Base-by-base conservation (phyloP, 345 rosid genomes). In the Xanthoceras sorbifolium region DNA sequence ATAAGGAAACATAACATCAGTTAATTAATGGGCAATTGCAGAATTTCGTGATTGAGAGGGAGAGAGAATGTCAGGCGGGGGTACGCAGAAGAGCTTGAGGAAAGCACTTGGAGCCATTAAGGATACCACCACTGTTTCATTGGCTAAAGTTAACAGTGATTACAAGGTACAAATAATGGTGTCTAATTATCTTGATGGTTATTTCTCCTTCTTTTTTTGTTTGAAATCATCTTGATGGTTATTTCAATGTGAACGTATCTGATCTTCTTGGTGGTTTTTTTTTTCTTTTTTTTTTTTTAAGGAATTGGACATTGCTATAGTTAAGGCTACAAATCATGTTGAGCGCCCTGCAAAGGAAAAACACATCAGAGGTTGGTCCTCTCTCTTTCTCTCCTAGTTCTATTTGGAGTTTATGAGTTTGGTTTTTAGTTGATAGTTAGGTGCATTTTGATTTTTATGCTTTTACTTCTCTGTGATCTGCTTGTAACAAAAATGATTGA, bases 221-320 rank as follows among this genome's bases (percentile, higher is more conserved):
- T n/a, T n/a, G n/a, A n/a, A 25, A 6, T 36, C 6, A 0, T 67
- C 9, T 34, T 40, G 22, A 25, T 28, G 25, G 28, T 70, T 28
- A 14, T 68, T 68, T 52, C 10, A 10, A 9, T 48, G 2, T 26
- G 63, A 29, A 5, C 67, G 12, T 76, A 52, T 44, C 75, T 77
- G 64, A 68, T 55, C 23, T 8, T 74, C 75, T 80, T 69, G 10
- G 18, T 54, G 72, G n/a, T 38, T 20, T 66, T 23, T 32, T 65
- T 76, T 61, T 23, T 50, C 62, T 57, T 63, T 68, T 62, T 29
- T 48, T 57, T 64, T 22, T 29, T 48, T 57, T 64, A 17, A 52
- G 99, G 99, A 96, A 74, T 85, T 96, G 94, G 99, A 96, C 82
- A 88, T 96, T 81, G 92, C 98, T 68, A 91, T 96, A 75, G 98